Percentiles rank a stretch among this genome's conserved stretches.
Evolutionary conservation across 2,329 filamentous ascomycete species (phyloP).

Genomic region (Aureobasidium sp.): DNA sequence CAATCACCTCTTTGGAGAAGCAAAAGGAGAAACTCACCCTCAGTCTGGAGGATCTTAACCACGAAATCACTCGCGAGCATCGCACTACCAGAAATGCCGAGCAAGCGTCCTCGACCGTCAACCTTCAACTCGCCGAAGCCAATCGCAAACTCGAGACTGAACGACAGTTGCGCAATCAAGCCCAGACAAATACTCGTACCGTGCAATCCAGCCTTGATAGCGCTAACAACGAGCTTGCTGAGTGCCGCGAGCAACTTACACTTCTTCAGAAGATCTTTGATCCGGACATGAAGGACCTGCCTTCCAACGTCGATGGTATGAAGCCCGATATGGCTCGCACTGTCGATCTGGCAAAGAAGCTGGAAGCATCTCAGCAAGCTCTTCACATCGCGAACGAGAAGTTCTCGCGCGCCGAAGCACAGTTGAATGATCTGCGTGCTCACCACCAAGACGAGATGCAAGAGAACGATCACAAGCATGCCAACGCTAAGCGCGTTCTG

Average conservation of each 20-base stretch:
- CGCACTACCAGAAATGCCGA: slow-evolving; percentile 86
- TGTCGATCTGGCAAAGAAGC: slow-evolving; percentile 72
- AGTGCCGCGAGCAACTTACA: slow-evolving; percentile 71
- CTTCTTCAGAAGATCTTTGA: slow-evolving; percentile 81
- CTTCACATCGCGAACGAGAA: slow-evolving; percentile 76
- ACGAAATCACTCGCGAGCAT: slow-evolving; percentile 82
- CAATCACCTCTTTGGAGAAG: slow-evolving; percentile 79
- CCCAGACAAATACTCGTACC: slow-evolving; percentile 75
- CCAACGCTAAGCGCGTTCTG: slow-evolving; percentile 60
- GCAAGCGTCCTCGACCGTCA: slow-evolving; percentile 71
- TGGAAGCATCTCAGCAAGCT: slow-evolving; percentile 83
- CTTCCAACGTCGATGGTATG: slow-evolving; percentile 53
- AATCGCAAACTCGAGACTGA: slow-evolving; percentile 89
- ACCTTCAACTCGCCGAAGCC: slow-evolving; percentile 76
- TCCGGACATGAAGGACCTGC: slow-evolving; percentile 55
- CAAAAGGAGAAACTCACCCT: slow-evolving; percentile 88
- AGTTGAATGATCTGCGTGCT: slow-evolving; percentile 69
- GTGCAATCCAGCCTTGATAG: slow-evolving; percentile 72
- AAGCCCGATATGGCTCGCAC: slow-evolving; percentile 59
- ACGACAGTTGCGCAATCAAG: slow-evolving; percentile 73
- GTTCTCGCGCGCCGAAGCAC: slow-evolving; percentile 71
- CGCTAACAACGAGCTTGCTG: slow-evolving; percentile 70
- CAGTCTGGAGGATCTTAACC: slow-evolving; percentile 82
- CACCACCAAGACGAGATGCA: slow-evolving; percentile 63
- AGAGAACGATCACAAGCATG: slow-evolving; percentile 53